Evolutionary conservation across 192 early-diverging fungal species (phyloP), one percentile per base, ranked within the genome.

Genomic region (Coemansia sp.): DNA sequence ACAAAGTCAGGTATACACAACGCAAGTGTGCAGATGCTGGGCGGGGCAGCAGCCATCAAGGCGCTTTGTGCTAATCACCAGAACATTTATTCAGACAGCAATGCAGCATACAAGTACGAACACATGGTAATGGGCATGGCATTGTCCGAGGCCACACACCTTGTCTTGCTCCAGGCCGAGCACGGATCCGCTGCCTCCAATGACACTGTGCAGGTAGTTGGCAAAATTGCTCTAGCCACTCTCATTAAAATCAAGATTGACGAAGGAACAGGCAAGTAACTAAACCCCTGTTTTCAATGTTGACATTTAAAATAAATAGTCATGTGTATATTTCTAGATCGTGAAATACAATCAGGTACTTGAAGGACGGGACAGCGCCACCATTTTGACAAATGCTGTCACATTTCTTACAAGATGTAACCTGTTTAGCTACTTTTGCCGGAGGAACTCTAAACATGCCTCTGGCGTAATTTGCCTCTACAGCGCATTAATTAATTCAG

Each of bases 181-280:
- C 17, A 24, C 12, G 58, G 54, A 24, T 36, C 44, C 24, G 31
- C 37, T 68, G 37, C 58, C 24, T 55, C 42, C 11, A 56, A 68
- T 17, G 72, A 74, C 20, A 74, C 61, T 3, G 37, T 74, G 58
- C 61, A 68, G 46, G 64, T 59, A 15, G 56, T 68, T 2, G 66
- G 65, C 14, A 68, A 56, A 3, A 67, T 74, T 36, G 72, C 72
- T 0, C 14, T 74, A 37, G 72, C 72, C 24, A 68, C 72, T 12
- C 14, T 74, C 21, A 65, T 74, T 38, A 68, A 74, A 62, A 74
- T 74, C 31, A 74, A 74, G 40, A 64, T 68, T 50, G 72, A 74
- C 38, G 66, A 74, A 34, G 57, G 66, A 68, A 48, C 54, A 25
- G 4, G 31, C 10, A 9, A 20, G 36, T 18, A 34, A 34, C 31